Percentiles rank a stretch among this genome's conserved stretches.
These are phyloP conservation scores for Ustilago nuda DNA, from an alignment of 1,284 basidiomycete genomes.

Conservation along the genomic window DNA sequence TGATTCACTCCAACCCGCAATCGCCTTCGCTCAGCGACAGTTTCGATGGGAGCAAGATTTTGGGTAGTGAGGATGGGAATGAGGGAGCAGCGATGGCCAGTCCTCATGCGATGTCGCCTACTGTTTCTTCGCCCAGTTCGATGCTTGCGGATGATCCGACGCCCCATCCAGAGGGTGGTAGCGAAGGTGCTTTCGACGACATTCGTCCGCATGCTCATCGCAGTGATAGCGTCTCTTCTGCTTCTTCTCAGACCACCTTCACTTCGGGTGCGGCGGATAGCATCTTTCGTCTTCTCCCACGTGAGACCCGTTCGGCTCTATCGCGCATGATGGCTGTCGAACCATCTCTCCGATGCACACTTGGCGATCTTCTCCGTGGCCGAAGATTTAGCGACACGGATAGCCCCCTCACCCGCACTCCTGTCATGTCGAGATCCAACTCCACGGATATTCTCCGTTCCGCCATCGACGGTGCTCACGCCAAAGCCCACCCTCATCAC, in stretches of 20 bases:
- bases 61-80: constrained; percentile 19
- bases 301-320: constrained; percentile 81
- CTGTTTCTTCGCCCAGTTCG: constrained; percentile 40
- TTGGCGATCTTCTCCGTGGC: constrained; percentile 91
- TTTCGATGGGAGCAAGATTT: constrained; percentile 25
- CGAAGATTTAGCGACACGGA: constrained; percentile 65
- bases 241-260: constrained; percentile 78
- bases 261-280: constrained; percentile 88
- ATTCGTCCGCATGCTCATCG: constrained; percentile 54
- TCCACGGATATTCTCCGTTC: constrained; percentile 53
- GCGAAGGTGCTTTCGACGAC: constrained; percentile 29
- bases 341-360: constrained; percentile 86
- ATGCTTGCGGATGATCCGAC: constrained; percentile 37
- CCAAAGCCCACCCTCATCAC: constrained; percentile 20
- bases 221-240: constrained; percentile 71
- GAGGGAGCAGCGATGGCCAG: constrained; percentile 12
- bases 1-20: constrained; percentile 41
- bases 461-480: constrained; percentile 38
- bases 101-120: constrained; percentile 39
- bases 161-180: constrained; percentile 11
- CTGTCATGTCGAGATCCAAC: constrained; percentile 60
- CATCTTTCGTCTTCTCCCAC: constrained; percentile 94
- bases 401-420: constrained; percentile 60
- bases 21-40: constrained; percentile 49
- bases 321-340: constrained; percentile 95